A percentile compares a stretch with the other conserved stretches of the same genome.
Evolutionary conservation across 1,284 basidiomycete species (phyloP).

Genomic region (Violaceomyces palustris): DNA sequence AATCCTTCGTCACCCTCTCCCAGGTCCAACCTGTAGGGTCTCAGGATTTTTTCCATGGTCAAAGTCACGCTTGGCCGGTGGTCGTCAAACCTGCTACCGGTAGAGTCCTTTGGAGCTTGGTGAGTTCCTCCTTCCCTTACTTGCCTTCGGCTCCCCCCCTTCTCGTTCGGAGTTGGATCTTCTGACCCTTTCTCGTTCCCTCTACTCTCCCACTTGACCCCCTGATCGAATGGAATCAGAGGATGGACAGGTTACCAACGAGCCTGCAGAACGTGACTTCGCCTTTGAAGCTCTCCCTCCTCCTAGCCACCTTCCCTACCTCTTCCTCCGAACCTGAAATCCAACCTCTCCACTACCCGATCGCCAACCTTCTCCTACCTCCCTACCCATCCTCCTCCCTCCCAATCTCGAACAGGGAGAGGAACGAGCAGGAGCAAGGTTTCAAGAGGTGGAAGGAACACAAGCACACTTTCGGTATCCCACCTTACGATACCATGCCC

Average conservation of each 20-base stretch:
- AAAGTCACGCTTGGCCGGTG: constrained; percentile 16
- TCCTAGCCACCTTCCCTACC: constrained; percentile 26
- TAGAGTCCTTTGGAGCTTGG: constrained; percentile 31
- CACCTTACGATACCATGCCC: constrained; percentile 41
- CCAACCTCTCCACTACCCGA: constrained; percentile 14
- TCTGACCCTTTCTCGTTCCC: background rate
- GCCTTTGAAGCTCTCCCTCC: constrained; percentile 17
- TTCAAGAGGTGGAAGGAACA: constrained; percentile 25
- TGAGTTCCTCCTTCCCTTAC: constrained; percentile 7
- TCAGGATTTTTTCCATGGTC: background rate
- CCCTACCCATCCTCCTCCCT: constrained; percentile 6
- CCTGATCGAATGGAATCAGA: constrained; percentile 1
- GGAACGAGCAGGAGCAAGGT: constrained; percentile 22
- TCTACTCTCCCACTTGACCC: background rate
- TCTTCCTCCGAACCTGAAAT: constrained; percentile 12
- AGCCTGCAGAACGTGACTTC: constrained; percentile 7
- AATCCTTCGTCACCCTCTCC: constrained; percentile 26
- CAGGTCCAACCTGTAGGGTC: constrained; percentile 3
- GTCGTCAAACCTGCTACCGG: constrained; percentile 28
- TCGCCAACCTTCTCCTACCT: constrained; percentile 13
- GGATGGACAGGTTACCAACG: constrained; percentile 22
- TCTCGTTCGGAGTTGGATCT: background rate
- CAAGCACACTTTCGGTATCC: constrained; percentile 33
- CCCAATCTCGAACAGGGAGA: constrained; percentile 9
- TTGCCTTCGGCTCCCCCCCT: background rate